A percentile compares a stretch with the other conserved stretches of the same genome.
These are phyloP conservation scores for Macrolepiota dolichaula DNA, from an alignment of 768 basidiomycete species.

Conservation along the genomic window DNA sequence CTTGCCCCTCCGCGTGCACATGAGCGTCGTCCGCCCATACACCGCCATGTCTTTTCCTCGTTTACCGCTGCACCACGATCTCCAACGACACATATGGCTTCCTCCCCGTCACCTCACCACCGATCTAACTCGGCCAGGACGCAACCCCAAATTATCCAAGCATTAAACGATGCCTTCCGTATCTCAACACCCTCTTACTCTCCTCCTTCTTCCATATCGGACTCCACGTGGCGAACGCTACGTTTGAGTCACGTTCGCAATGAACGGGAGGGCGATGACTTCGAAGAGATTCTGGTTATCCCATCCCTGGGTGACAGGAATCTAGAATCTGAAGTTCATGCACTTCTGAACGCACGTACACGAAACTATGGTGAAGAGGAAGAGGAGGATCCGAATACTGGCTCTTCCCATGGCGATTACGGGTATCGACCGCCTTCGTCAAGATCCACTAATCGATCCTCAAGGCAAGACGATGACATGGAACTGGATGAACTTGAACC, in stretches of 20 bases:
- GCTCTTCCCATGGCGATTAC: constrained; percentile 26
- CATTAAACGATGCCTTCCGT: constrained; percentile 59
- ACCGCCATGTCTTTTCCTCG: constrained; percentile 8
- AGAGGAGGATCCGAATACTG: constrained; percentile 24
- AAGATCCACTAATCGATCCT: constrained; percentile 8
- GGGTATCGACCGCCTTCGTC: constrained; percentile 20
- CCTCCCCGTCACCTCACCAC: constrained; percentile 4
- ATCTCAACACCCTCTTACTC: constrained; percentile 37
- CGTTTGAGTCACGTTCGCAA: constrained; percentile 17
- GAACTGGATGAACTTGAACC: constrained; percentile 53
- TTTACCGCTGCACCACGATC: constrained; percentile 8
- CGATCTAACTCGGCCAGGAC: neutral
- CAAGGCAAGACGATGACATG: constrained; percentile 30
- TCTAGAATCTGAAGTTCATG: constrained; percentile 56
- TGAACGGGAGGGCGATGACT: constrained; percentile 27
- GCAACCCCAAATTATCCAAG: constrained; percentile 43
- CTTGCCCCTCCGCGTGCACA: neutral
- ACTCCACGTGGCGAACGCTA: constrained; percentile 43
- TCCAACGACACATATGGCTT: neutral
- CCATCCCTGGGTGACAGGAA: constrained; percentile 52
- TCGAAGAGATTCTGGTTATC: constrained; percentile 52
- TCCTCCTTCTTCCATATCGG: constrained; percentile 38
- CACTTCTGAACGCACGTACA: constrained; percentile 46
- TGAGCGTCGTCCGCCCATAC: neutral
- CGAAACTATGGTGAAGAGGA: constrained; percentile 17